Percentiles rank a stretch among this genome's conserved stretches.
Evolutionary conservation across 345 rosid genomes (phyloP).

Genomic region (Gossypium bickii): DNA sequence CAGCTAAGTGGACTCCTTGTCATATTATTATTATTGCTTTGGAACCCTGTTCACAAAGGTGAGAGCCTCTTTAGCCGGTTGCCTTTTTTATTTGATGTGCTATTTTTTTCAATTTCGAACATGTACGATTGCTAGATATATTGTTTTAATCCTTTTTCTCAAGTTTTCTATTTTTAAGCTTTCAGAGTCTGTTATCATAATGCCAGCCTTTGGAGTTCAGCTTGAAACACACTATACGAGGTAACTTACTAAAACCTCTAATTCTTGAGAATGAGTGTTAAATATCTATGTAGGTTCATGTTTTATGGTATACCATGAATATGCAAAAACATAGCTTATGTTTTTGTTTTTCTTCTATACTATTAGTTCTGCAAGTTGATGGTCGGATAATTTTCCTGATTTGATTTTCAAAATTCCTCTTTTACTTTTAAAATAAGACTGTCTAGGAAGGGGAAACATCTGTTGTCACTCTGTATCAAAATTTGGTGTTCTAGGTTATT

Average conservation of each 20-base stretch:
- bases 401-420: background rate
- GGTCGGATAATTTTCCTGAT: background rate
- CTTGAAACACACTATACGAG: constrained; percentile 73
- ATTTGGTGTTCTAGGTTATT: background rate
- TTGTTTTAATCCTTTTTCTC: constrained; percentile 12
- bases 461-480: background rate
- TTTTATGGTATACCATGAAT: background rate
- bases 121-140: background rate
- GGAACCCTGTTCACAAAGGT: constrained; percentile 64
- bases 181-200: constrained; percentile 71
- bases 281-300: background rate
- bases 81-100: background rate
- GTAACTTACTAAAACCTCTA: constrained; percentile 28
- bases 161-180: constrained; percentile 22
- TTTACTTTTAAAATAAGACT: background rate
- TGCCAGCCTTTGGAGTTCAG: constrained; percentile 80
- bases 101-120: background rate
- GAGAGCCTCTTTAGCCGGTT: constrained; percentile 13
- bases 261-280: background rate
- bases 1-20: constrained; percentile 44
- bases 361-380: background rate
- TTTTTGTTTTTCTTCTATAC: background rate
- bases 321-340: background rate
- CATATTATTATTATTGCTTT: constrained; percentile 32
- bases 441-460: background rate